These are phyloP conservation scores for Cyclocybe aegerita DNA, from an alignment of 768 basidiomycete species.

Conservation along the genomic window DNA sequence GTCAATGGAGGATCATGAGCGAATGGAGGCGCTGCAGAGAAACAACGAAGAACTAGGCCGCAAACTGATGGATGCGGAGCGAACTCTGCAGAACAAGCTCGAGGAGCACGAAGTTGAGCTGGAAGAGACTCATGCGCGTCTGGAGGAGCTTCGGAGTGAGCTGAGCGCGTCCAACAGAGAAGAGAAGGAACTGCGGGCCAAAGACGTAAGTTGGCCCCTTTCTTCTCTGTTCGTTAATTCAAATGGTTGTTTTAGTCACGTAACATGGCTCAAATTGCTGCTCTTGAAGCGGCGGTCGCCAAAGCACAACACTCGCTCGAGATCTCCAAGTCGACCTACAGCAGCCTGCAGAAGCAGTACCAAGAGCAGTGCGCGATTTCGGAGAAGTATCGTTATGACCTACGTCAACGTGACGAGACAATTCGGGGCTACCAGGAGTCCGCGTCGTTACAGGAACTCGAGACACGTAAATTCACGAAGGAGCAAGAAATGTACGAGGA, in stretches of 20 bases:
- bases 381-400: slow-evolving; percentile 72
- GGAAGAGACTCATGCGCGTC: slow-evolving; percentile 70
- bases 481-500: slow-evolving; percentile 75
- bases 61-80: slow-evolving; percentile 76
- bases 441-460: slow-evolving; percentile 58
- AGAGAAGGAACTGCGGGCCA: slow-evolving; percentile 87
- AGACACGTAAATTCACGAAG: slow-evolving; percentile 61
- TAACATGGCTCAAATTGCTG: slow-evolving; percentile 62
- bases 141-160: slow-evolving; percentile 81
- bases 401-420: slow-evolving; percentile 74
- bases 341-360: slow-evolving; percentile 82
- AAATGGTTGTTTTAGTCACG: slow-evolving; percentile 44
- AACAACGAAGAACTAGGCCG: slow-evolving; percentile 73
- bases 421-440: slow-evolving; percentile 66
- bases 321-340: slow-evolving; percentile 67
- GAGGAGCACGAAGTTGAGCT: slow-evolving; percentile 80
- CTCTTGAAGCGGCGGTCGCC: slow-evolving; percentile 76
- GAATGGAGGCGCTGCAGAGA: slow-evolving; percentile 70
- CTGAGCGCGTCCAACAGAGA: slow-evolving; percentile 80
- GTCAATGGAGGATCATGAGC: slow-evolving; percentile 73
- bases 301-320: slow-evolving; percentile 77
- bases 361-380: slow-evolving; percentile 85
- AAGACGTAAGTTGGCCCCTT: slow-evolving; percentile 59
- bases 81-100: slow-evolving; percentile 62
- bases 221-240: slow-evolving; percentile 5